Conservation (phyloP, 169 alveolate genomes). For the Plasmodium gaboni region DNA sequence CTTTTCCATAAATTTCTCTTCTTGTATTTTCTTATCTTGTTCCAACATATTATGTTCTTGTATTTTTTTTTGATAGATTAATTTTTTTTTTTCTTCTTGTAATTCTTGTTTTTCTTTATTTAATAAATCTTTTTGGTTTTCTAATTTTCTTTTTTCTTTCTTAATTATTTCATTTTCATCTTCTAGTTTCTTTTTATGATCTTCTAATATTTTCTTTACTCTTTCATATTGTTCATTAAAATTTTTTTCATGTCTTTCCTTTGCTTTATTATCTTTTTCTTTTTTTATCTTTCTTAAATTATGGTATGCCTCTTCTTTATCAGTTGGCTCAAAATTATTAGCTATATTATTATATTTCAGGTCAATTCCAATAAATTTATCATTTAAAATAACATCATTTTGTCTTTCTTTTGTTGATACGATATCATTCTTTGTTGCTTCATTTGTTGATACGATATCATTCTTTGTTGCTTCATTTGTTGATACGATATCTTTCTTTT, state of each 20-base stretch:
- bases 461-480: no score
- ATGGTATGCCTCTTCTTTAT: not conserved
- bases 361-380: not conserved
- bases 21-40: not conserved
- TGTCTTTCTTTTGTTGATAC: no score
- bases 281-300: slow-evolving; percentile 2
- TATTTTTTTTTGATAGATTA: not conserved
- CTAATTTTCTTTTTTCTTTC: not conserved
- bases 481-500: no score
- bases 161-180: not conserved
- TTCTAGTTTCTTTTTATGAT: not conserved
- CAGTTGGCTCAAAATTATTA: not conserved
- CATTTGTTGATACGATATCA: no score
- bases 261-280: not conserved
- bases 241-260: not conserved
- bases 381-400: no score
- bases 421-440: no score
- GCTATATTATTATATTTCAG: not conserved
- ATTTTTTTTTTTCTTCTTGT: slow-evolving; percentile 9
- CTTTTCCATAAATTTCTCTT: slow-evolving; percentile 8
- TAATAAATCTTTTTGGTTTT: not conserved
- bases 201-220: not conserved
- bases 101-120: not conserved
- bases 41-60: not conserved
- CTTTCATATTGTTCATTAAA: not conserved